A percentile compares a stretch with the other conserved stretches of the same genome.
Evolutionary conservation across 176 grass and related monocot species (phyloP).

Genomic region (Phoenix roebelenii): DNA sequence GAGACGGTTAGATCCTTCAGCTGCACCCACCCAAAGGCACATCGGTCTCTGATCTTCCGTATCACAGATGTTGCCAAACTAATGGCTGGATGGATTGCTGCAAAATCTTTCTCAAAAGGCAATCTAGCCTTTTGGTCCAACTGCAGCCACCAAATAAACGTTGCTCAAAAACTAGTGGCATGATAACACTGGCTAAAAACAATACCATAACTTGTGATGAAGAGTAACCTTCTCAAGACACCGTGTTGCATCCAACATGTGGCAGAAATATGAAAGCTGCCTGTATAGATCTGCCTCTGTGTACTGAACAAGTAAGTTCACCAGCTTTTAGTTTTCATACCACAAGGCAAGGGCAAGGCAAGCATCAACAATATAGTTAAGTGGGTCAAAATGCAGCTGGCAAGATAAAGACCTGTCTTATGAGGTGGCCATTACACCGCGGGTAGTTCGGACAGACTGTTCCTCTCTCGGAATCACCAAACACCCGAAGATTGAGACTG

Average conservation of each 20-base stretch:
- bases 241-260: slow-evolving; percentile 58
- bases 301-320: slow-evolving; percentile 33
- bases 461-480: slow-evolving; percentile 79
- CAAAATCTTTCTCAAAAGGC: slow-evolving; percentile 60
- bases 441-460: slow-evolving; percentile 83
- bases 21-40: slow-evolving; percentile 76
- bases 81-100: slow-evolving; percentile 33
- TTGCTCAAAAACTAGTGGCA: not conserved
- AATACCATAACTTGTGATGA: slow-evolving; percentile 5
- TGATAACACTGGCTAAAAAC: slow-evolving; percentile 1
- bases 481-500: slow-evolving; percentile 69
- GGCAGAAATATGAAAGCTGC: slow-evolving; percentile 83
- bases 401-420: slow-evolving; percentile 50
- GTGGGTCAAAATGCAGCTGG: no score
- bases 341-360: slow-evolving; percentile 4
- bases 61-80: slow-evolving; percentile 46
- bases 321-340: slow-evolving; percentile 4
- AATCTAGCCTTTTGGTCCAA: slow-evolving; percentile 57
- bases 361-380: not conserved
- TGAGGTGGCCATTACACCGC: slow-evolving; percentile 63
- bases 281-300: slow-evolving; percentile 80
- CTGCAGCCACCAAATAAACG: slow-evolving; percentile 29
- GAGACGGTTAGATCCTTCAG: slow-evolving; percentile 59
- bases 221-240: slow-evolving; percentile 66
- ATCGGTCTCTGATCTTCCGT: slow-evolving; percentile 69